phyloP scores from a whole-genome alignment of 495 filamentous ascomycete species.

The Aspergillus incahuasiensis region DNA sequence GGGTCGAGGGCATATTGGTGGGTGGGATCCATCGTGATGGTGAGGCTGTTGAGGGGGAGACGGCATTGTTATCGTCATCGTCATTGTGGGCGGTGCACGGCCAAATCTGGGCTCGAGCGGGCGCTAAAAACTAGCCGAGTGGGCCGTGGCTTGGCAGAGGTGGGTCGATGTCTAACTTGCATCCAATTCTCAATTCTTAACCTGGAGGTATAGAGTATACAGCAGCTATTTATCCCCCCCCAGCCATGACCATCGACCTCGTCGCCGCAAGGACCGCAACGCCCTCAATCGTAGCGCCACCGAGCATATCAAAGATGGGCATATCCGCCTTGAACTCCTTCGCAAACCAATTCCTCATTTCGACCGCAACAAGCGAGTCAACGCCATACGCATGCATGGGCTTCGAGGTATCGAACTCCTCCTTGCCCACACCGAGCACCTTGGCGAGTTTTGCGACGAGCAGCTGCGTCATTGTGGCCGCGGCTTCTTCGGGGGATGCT shows the following conservation, averaged over 20 bases:
- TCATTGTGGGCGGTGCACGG: not conserved
- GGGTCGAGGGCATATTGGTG: constrained; percentile 7
- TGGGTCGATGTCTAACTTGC: too few relatives aligned
- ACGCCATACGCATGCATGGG: constrained; percentile 3
- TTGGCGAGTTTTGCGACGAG: not conserved
- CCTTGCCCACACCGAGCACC: not conserved
- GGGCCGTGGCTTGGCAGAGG: not conserved
- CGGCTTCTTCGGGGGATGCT: not conserved
- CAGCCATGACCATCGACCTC: not conserved
- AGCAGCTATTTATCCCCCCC: too few relatives aligned
- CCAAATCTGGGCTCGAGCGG: not conserved
- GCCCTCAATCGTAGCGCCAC: not conserved
- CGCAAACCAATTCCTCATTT: constrained; percentile 3
- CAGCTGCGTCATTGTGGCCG: not conserved
- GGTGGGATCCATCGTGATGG: constrained; percentile 12
- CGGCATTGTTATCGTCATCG: not conserved
- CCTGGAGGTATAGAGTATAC: too few relatives aligned
- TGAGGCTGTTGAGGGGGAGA: too few relatives aligned
- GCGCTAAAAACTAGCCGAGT: not conserved
- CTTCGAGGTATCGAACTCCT: not conserved
- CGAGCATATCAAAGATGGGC: not conserved
- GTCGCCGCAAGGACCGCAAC: not conserved
- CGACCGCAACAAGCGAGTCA: constrained; percentile 6
- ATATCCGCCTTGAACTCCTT: not conserved
- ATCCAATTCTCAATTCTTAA: too few relatives aligned